phyloP scores from a whole-genome alignment of 2,329 filamentous ascomycete species.

The Colletotrichum musae region DNA sequence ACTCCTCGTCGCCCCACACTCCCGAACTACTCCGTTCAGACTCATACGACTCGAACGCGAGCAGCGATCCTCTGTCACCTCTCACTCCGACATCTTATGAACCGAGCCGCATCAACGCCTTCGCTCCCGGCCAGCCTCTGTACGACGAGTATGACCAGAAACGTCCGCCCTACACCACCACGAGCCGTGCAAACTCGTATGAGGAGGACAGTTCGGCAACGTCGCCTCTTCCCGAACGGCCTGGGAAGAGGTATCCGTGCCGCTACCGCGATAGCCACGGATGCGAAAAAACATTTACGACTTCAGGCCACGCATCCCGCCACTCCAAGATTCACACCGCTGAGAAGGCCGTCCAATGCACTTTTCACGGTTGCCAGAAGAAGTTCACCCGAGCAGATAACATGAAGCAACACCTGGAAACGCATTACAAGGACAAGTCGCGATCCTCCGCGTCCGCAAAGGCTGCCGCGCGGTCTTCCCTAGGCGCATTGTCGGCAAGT shows the following conservation, averaged over 20 bases:
- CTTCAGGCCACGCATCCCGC: constrained; percentile 86
- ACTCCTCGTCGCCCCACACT: constrained; percentile 65
- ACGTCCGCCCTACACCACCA: constrained; percentile 58
- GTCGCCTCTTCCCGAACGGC: constrained; percentile 59
- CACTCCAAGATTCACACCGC: constrained; percentile 89
- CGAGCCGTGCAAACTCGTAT: constrained; percentile 64
- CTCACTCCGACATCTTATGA: constrained; percentile 67
- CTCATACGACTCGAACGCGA: constrained; percentile 73
- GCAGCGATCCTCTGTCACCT: constrained; percentile 67
- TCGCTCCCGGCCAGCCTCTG: constrained; percentile 44
- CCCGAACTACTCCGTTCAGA: constrained; percentile 73
- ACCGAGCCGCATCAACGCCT: constrained; percentile 54
- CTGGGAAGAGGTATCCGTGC: constrained; percentile 80
- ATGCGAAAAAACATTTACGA: constrained; percentile 86
- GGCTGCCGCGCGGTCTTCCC: constrained; percentile 47
- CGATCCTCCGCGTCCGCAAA: constrained; percentile 54
- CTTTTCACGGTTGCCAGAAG: constrained; percentile 80
- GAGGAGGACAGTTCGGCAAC: constrained; percentile 64
- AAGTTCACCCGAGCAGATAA: constrained; percentile 88
- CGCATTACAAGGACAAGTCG: constrained; percentile 77
- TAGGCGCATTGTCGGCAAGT: constrained; percentile 44
- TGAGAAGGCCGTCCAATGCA: constrained; percentile 81
- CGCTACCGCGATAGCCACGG: constrained; percentile 79
- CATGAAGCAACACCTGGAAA: constrained; percentile 89
- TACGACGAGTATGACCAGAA: constrained; percentile 51